Percentiles rank a stretch among this genome's conserved stretches.
phyloP scores from a whole-genome alignment of 192 early-diverging fungal genomes.

The Gigaspora rosea region DNA sequence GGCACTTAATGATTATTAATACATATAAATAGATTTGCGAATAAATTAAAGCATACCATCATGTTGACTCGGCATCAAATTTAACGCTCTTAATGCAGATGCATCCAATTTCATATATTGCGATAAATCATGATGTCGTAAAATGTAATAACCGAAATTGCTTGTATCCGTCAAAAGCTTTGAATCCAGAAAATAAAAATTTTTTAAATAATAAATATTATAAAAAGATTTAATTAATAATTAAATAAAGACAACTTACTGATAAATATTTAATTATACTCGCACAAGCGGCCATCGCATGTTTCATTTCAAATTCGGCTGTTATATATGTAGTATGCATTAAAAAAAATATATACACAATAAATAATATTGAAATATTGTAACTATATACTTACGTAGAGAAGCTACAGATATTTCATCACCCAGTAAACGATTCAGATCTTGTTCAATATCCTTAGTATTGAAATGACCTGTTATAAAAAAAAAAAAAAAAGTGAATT shows the following conservation, averaged over 20 bases:
- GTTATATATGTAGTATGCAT: not conserved
- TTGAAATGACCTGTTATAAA: slow-evolving; percentile 64
- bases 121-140: slow-evolving; percentile 74
- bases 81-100: slow-evolving; percentile 84
- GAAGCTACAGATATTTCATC: slow-evolving; percentile 64
- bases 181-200: slow-evolving; percentile 11
- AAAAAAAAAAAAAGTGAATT: not conserved
- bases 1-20: not conserved
- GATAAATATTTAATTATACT: slow-evolving; percentile 73
- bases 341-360: not conserved
- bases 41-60: slow-evolving; percentile 56
- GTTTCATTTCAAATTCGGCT: slow-evolving; percentile 74
- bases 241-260: slow-evolving; percentile 33
- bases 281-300: slow-evolving; percentile 68
- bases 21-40: not conserved
- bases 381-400: slow-evolving; percentile 55
- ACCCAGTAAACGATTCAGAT: slow-evolving; percentile 77
- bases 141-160: slow-evolving; percentile 76
- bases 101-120: slow-evolving; percentile 94
- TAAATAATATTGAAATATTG: not conserved
- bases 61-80: slow-evolving; percentile 74
- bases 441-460: slow-evolving; percentile 82
- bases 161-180: slow-evolving; percentile 73
- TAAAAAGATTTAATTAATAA: not conserved
- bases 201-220: not conserved